Percentiles rank a stretch among this genome's conserved stretches.
Evolutionary conservation across 225 moss, liverwort and hornwort genomes (phyloP).

Genomic region (Neckera pumila): DNA sequence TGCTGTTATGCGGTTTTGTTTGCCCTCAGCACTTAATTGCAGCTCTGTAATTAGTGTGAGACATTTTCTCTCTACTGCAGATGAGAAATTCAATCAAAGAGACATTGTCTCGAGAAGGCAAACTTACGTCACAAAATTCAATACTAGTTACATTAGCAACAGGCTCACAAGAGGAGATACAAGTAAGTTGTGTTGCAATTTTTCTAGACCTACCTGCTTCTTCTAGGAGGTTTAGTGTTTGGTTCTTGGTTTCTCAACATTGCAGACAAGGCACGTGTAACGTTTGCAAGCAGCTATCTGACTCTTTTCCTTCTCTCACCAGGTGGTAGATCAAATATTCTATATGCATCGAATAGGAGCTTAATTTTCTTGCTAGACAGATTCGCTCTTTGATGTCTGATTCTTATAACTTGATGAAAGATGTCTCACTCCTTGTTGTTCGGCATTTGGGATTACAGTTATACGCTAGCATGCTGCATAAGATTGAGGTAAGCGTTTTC

Average conservation of each 20-base stretch:
- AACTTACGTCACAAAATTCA: conserved; percentile 27
- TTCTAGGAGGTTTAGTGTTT: not conserved
- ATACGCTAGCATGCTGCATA: conserved; percentile 24
- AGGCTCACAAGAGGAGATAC: conserved; percentile 48
- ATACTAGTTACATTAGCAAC: conserved; percentile 38
- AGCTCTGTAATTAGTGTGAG: not conserved
- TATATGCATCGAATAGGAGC: not conserved
- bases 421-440: conserved; percentile 17
- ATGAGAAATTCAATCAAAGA: conserved; percentile 46
- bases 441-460: conserved; percentile 24
- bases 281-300: not conserved
- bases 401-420: conserved; percentile 1
- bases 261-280: not conserved
- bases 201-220: not conserved
- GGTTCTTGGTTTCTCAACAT: not conserved
- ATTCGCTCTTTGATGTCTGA: not conserved
- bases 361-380: not conserved
- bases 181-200: conserved; percentile 2
- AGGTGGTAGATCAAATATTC: not conserved
- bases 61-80: conserved; percentile 7
- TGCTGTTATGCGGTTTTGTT: not conserved
- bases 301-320: not conserved
- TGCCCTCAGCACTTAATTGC: not conserved
- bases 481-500: conserved; percentile 22
- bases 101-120: conserved; percentile 22